Evolutionary conservation across 345 rosid genomes (phyloP), one percentile per base, ranked within the genome.

Genomic region (Zanthoxylum bungeanum): DNA sequence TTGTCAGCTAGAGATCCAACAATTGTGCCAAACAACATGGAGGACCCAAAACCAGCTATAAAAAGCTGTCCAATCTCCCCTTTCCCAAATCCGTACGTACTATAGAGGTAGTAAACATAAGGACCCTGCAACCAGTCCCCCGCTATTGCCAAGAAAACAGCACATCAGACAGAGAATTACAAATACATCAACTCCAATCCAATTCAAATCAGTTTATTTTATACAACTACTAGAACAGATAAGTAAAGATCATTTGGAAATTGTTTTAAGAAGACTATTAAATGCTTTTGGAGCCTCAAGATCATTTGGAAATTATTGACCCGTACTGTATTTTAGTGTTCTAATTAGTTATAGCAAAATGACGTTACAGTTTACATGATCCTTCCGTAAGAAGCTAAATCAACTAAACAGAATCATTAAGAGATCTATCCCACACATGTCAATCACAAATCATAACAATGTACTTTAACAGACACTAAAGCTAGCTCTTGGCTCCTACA

Each of bases 41-140:
- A 94, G n/a, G 98, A 93, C 59, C 98, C 98, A 78, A 93, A 93
- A 66, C 98, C 97, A 80, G 98, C 98, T 67, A 93, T 93, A 79
- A 93, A 93, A 55, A 93, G 93, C 82, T 88, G 98, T 2, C 98
- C 97, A 14, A 91, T 93, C 55, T 93, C 97, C 58, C 94, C 89
- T 81, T 90, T 91, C 33, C 93, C 90, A 68, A 75, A 93, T 30
- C 97, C 97, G 73, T 93, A 93, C 19, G 80, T 80, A 68, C 88
- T 85, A 83, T 91, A 93, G 24, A 93, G 90, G 83, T 79, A 93
- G 82, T 93, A 93, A 10, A 93, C 98, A 79, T 93, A 93, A 60
- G 98, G 98, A 73, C 98, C 98, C 80, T 93, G 98, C 84, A 90
- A 83, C 98, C 98, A 93, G 72, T 93, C 98, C 70, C 98, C 98